Evolutionary conservation across 139 green algal genomes (phyloP).

Genomic region (Chlorokybus atmophyticus): DNA sequence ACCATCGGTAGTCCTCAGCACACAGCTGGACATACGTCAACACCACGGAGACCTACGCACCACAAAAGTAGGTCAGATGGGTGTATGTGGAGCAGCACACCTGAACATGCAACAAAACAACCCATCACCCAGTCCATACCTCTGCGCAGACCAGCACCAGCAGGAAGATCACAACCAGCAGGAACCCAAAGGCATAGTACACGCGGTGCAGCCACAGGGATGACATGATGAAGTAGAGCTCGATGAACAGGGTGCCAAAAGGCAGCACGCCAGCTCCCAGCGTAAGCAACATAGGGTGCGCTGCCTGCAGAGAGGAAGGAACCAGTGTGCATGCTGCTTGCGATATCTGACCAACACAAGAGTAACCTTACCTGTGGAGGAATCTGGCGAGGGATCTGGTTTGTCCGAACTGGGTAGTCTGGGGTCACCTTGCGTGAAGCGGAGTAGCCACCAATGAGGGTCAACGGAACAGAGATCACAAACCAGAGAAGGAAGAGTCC

Average conservation of each 20-base stretch:
- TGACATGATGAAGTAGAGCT: conserved; percentile 93
- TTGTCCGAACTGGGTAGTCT: conserved; percentile 71
- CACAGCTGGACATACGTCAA: conserved; percentile 16
- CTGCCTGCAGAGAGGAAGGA: too few species aligned
- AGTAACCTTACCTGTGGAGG: too few species aligned
- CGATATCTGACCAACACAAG: too few species aligned
- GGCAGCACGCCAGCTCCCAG: conserved; percentile 71
- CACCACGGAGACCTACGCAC: conserved; percentile 6
- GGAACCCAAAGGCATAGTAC: conserved; percentile 90
- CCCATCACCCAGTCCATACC: too few species aligned
- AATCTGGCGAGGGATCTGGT: conserved; percentile 95
- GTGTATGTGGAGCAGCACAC: too few species aligned
- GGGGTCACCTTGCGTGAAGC: conserved; percentile 27
- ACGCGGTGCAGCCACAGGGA: conserved; percentile 65
- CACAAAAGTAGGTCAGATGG: too few species aligned
- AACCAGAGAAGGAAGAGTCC: conserved; percentile 77
- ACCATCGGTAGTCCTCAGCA: conserved; percentile 32
- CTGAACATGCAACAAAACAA: too few species aligned
- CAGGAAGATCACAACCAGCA: conserved; percentile 58
- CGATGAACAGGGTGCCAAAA: conserved; percentile 91
- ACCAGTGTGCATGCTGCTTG: too few species aligned
- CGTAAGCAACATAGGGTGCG: conserved; percentile 63
- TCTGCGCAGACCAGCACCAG: conserved; percentile 21
- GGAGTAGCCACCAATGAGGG: conserved; percentile 24
- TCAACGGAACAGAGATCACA: conserved; percentile 67